Evolutionary conservation across 2,329 filamentous ascomycete genomes (phyloP).

Genomic region (Colletotrichum orbiculare): DNA sequence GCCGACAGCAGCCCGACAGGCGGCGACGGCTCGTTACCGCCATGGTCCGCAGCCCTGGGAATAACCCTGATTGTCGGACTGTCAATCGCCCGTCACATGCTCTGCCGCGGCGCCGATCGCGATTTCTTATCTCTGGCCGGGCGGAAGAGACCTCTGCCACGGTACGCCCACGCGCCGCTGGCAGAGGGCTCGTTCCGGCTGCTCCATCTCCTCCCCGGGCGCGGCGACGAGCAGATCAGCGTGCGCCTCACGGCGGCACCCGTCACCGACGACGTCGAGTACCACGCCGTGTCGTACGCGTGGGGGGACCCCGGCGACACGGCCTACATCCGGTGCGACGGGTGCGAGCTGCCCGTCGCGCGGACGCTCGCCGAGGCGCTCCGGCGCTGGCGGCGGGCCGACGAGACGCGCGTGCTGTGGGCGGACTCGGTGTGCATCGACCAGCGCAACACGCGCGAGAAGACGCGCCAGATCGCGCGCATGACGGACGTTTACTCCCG

Average conservation of each 20-base stretch:
- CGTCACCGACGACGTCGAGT: background rate
- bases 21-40: background rate
- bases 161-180: background rate
- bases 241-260: background rate
- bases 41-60: background rate
- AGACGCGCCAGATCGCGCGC: no score
- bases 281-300: slow-evolving; percentile 21
- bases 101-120: background rate
- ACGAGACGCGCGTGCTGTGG: background rate
- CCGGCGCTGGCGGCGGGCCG: background rate
- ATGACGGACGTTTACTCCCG: no score
- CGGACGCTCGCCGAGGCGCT: slow-evolving; percentile 10
- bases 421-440: slow-evolving; percentile 19
- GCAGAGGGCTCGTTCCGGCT: background rate
- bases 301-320: background rate
- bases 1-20: no score
- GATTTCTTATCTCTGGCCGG: background rate
- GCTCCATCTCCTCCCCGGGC: background rate
- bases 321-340: slow-evolving; percentile 40
- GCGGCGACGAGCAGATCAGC: background rate
- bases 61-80: background rate
- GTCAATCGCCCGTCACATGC: background rate
- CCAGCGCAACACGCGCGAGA: slow-evolving; percentile 9
- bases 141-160: background rate
- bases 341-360: slow-evolving; percentile 42